Evolutionary conservation across 176 grass and related monocot species (phyloP), one percentile per base, ranked within the genome.

Genomic region (Hyparrhenia diplandra): DNA sequence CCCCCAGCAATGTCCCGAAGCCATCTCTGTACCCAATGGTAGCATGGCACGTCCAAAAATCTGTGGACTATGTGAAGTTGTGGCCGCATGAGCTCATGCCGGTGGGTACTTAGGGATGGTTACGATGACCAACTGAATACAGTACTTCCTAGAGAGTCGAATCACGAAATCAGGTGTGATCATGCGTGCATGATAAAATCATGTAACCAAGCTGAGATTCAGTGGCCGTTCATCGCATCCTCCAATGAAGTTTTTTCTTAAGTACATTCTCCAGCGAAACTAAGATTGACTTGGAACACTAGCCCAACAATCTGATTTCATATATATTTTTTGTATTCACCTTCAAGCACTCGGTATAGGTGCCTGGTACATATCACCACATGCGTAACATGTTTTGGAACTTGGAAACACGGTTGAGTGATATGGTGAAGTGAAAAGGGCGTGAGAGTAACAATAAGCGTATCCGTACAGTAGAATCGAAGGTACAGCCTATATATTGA

Each of bases 241-340:
- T 47, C 81, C 76, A 75, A 62, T 24, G 17, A 74, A 79, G 27
- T 23, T 63, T 16, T 29, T 30, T 14, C 5, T 7, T 1, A 59
- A 25, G 55, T 59, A n/a, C n/a, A 59, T 67, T 28, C 39, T 18
- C 81, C 76, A 69, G 67, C 20, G 17, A 79, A 67, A 21, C 21
- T 32, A 42, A 13, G 41, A 42, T 46, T 68, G 36, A 84, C 4
- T 7, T 35, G 45, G 28, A 58, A 28, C 14, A 72, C 58, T 45
- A 79, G 71, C 86, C 66, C 66, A 71, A 47, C 67, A 13, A 58
- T 72, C 69, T 49, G 69, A 31, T 49, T 49, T 16, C 42, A 51
- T 8, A 18, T 13, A 49, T 31, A 49, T 72, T 46, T 28, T 46
- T 0, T 18, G 29, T 40, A 46, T 46, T 20, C 63, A 76, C 63